These are phyloP conservation scores for Rhodotorula graminis DNA, from an alignment of 768 basidiomycete species.

Conservation along the genomic window DNA sequence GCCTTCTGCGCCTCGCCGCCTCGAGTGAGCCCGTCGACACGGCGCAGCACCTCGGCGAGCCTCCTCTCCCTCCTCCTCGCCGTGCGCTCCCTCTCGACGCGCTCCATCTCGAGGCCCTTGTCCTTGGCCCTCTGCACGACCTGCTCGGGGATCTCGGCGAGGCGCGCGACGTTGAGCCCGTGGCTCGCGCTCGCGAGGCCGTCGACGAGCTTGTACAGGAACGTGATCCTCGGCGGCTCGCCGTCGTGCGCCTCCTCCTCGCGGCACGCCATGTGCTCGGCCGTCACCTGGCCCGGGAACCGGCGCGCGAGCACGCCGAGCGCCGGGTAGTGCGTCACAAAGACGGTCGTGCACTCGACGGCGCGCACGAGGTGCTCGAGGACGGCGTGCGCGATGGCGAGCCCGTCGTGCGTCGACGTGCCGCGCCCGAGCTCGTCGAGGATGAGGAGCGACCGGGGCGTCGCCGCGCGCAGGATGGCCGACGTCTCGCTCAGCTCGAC, in stretches of 20 bases:
- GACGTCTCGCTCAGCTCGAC: constrained; percentile 92
- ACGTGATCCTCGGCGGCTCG: constrained; percentile 73
- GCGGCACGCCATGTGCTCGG: constrained; percentile 43
- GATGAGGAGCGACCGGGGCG: constrained; percentile 72
- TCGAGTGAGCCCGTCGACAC: neutral
- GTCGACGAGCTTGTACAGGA: constrained; percentile 59
- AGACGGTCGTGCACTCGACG: constrained; percentile 65
- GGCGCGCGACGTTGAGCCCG: constrained; percentile 36
- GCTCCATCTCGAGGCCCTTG: constrained; percentile 17
- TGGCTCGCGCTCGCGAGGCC: constrained; percentile 31
- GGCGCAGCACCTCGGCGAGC: neutral
- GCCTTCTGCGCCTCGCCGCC: neutral
- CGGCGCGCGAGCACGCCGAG: constrained; percentile 50
- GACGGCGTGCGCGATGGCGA: constrained; percentile 81
- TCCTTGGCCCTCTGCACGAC: constrained; percentile 62
- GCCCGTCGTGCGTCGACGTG: constrained; percentile 91
- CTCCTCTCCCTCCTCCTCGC: neutral
- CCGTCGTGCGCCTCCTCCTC: constrained; percentile 47
- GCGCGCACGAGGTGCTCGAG: constrained; percentile 64
- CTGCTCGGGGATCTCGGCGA: constrained; percentile 72
- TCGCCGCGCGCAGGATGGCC: constrained; percentile 68
- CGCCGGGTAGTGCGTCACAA: constrained; percentile 91
- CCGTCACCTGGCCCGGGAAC: constrained; percentile 16
- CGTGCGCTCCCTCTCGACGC: constrained; percentile 2
- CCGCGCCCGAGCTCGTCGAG: constrained; percentile 80